Evolutionary conservation across 2,329 filamentous ascomycete genomes (phyloP), one percentile per base, ranked within the genome.

Genomic region (Ophiostoma angusticollis): DNA sequence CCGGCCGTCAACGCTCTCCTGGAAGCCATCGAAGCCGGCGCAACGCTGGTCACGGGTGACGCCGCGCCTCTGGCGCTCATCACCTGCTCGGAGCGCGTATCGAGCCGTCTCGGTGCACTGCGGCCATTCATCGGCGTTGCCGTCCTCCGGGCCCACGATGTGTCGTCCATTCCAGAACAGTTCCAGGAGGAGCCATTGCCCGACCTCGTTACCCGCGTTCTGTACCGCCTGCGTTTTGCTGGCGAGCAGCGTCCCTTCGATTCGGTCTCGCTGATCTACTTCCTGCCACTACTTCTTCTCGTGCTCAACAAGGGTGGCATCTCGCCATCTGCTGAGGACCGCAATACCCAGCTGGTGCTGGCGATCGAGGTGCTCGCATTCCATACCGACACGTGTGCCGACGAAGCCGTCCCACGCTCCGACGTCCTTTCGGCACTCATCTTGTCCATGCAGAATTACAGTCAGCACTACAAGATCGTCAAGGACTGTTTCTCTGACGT

Each of bases 201-300:
- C 40, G 77, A 80, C 41, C 72, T 96, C 11, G 70, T 94, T 11
- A 95, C 89, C 3, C 75, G 91, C 57, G 77, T 96, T 1, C 65
- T 98, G 5, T 96, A 96, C 58, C 80, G 89, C 34, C 65, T 98
- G 38, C 80, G 87, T 13, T 94, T 94, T 56, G 73, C 87, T 27
- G 81, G 84, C 37, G 91, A 96, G 56, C 89, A 96, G 57, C 76
- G 87, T n/a, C 86, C 89, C 0, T 86, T 98, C 50, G 91, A 98
- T 55, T 69, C 76, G 3, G 80, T 91, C 4, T 89, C 89, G 1
- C 65, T 96, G 18, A 85, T 83, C 41, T 98, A 96, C 55, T 75
- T 86, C 36, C 64, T 96, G 22, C 85, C 89, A 0, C 67, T 98
- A 13, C 61, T 94, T 4, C 78, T 93, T 49, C 62, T 84, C 16